Evolutionary conservation across 139 green algal genomes (phyloP).

Genomic region (Asterochloris erici): DNA sequence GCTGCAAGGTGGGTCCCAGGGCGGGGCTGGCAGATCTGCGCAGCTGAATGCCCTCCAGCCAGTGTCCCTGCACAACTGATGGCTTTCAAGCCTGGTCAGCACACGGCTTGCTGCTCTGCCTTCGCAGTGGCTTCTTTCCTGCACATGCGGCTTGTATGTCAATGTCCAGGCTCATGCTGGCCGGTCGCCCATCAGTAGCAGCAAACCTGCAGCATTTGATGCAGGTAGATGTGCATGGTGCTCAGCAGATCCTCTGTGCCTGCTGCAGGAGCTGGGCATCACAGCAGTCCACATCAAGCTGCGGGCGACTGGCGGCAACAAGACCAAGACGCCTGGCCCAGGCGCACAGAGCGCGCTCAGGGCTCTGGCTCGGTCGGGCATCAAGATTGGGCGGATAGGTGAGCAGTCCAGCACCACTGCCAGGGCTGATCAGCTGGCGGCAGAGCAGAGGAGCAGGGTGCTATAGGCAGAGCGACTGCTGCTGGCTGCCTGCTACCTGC

Average conservation of each 20-base stretch:
- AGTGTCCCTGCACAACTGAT: not conserved
- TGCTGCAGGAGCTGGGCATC: conserved; percentile 93
- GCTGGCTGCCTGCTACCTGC: too few relatives aligned
- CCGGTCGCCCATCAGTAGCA: too few relatives aligned
- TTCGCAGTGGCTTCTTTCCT: not conserved
- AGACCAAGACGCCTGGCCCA: conserved; percentile 98
- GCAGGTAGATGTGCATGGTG: not conserved
- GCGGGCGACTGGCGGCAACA: conserved; percentile 97
- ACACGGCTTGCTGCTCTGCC: not conserved
- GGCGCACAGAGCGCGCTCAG: conserved; percentile 96
- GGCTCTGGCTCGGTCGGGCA: conserved; percentile 94
- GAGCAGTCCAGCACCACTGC: not conserved
- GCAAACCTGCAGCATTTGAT: not conserved
- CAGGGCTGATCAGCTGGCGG: too few relatives aligned
- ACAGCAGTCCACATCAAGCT: conserved; percentile 99
- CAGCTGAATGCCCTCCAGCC: not conserved
- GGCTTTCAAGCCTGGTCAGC: too few relatives aligned
- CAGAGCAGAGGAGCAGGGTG: too few relatives aligned
- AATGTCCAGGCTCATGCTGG: too few relatives aligned
- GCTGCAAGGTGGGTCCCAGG: conserved; percentile 83
- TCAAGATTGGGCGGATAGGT: conserved; percentile 99
- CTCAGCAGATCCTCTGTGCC: too few relatives aligned
- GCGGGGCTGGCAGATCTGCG: not conserved
- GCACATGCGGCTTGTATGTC: not conserved
- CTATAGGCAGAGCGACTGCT: too few relatives aligned